These are phyloP conservation scores for Colletotrichum destructivum DNA, from an alignment of 2,329 filamentous ascomycete genomes.

Conservation along the genomic window DNA sequence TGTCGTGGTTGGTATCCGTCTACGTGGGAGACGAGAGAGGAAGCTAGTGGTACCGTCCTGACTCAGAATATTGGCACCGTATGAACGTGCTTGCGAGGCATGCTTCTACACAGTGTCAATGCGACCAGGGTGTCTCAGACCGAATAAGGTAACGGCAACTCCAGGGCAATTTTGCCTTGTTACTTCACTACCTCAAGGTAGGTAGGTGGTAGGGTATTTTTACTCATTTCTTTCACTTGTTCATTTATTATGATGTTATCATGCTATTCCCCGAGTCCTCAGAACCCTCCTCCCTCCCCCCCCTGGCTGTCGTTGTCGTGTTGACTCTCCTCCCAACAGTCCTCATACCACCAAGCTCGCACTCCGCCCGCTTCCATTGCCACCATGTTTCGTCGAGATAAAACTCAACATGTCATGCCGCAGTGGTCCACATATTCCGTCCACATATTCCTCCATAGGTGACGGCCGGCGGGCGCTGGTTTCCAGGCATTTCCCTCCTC, in stretches of 20 bases:
- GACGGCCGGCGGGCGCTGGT: neutral
- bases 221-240: no score
- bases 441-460: neutral
- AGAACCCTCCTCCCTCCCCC: neutral
- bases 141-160: neutral
- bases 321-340: neutral
- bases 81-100: fast-evolving
- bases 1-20: conserved; percentile 1
- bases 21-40: conserved; percentile 19
- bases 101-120: conserved; percentile 9
- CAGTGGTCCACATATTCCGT: no score
- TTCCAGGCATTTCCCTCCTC: neutral
- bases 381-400: neutral
- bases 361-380: neutral
- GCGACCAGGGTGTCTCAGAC: neutral
- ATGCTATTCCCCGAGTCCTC: no score
- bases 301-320: neutral
- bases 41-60: neutral
- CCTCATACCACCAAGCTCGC: neutral
- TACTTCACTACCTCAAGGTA: no score
- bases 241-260: neutral
- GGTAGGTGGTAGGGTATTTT: no score
- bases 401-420: neutral
- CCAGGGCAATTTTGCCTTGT: neutral
- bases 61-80: neutral